Conservation (phyloP, 768 basidiomycete species). For the Tricholoma saponaceum region DNA sequence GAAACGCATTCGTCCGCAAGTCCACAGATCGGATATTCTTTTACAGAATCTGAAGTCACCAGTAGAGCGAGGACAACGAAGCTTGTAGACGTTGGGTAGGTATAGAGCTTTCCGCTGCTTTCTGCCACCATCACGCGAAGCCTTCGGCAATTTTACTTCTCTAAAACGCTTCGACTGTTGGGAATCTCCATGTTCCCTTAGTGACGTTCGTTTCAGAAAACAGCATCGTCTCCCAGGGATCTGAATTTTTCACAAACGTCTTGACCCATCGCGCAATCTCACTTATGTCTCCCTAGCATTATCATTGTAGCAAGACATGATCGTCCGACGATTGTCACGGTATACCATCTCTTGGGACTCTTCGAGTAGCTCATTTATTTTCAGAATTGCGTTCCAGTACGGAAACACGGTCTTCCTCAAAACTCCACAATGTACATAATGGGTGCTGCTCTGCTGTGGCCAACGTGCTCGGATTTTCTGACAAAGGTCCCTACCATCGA, state of each 20-base stretch:
- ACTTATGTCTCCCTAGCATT: too few species aligned
- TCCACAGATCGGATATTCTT: too few species aligned
- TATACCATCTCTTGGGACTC: too few species aligned
- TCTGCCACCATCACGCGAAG: not conserved
- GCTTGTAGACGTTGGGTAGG: not conserved
- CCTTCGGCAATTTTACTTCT: not conserved
- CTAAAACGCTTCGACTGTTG: not conserved
- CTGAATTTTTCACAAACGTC: not conserved
- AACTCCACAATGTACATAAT: too few species aligned
- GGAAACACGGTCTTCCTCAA: not conserved
- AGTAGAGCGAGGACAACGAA: not conserved
- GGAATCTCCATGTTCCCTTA: not conserved
- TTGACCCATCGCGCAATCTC: too few species aligned
- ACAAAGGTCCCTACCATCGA: not conserved
- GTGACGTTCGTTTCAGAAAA: not conserved
- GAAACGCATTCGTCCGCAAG: not conserved
- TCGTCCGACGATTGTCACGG: too few species aligned
- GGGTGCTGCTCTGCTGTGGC: not conserved
- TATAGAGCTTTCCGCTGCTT: not conserved
- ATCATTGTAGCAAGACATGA: too few species aligned
- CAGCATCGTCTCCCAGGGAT: too few species aligned
- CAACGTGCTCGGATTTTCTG: not conserved
- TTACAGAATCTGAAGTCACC: too few species aligned
- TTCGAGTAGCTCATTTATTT: not conserved
- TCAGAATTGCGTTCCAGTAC: not conserved